Percentiles rank a stretch among this genome's conserved stretches.
phyloP scores from a whole-genome alignment of 495 filamentous ascomycete genomes.

The Chaetomium tenue region DNA sequence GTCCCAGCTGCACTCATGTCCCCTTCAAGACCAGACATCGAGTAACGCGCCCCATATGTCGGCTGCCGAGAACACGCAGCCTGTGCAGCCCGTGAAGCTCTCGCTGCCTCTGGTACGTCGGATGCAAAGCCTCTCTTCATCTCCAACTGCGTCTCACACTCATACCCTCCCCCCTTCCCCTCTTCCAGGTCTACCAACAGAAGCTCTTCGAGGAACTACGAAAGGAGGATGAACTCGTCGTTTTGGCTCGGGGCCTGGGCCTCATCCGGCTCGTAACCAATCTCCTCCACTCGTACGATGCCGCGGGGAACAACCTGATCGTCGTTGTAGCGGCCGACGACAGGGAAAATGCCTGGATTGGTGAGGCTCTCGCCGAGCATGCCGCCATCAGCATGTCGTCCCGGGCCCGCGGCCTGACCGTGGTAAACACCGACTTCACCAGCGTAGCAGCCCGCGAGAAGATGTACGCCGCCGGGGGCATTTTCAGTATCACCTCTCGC shows the following conservation, averaged over 20 bases:
- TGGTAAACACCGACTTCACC: constrained; percentile 93
- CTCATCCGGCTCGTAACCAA: constrained; percentile 88
- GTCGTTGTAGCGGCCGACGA: constrained; percentile 89
- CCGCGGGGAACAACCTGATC: constrained; percentile 87
- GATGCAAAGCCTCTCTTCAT: not conserved
- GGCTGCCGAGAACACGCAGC: constrained; percentile 31
- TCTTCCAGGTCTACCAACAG: constrained; percentile 70
- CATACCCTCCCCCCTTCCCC: not conserved
- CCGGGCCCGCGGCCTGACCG: constrained; percentile 76
- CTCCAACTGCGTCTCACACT: not conserved
- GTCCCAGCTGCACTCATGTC: not conserved
- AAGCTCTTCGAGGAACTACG: constrained; percentile 89
- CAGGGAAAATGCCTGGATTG: constrained; percentile 90
- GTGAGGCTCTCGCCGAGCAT: constrained; percentile 90
- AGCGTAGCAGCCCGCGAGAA: constrained; percentile 83
- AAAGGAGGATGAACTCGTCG: constrained; percentile 86
- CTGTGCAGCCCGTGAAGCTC: constrained; percentile 73
- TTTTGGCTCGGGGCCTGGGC: constrained; percentile 87
- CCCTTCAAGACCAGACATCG: not conserved
- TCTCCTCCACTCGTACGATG: constrained; percentile 93
- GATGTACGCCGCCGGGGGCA: constrained; percentile 83
- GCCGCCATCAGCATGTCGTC: constrained; percentile 74
- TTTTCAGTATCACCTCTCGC: constrained; percentile 94
- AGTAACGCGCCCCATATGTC: constrained; percentile 29
- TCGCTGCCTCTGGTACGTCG: constrained; percentile 79